Base-by-base conservation (phyloP, 768 basidiomycete genomes). In the Tricholoma matsutake region DNA sequence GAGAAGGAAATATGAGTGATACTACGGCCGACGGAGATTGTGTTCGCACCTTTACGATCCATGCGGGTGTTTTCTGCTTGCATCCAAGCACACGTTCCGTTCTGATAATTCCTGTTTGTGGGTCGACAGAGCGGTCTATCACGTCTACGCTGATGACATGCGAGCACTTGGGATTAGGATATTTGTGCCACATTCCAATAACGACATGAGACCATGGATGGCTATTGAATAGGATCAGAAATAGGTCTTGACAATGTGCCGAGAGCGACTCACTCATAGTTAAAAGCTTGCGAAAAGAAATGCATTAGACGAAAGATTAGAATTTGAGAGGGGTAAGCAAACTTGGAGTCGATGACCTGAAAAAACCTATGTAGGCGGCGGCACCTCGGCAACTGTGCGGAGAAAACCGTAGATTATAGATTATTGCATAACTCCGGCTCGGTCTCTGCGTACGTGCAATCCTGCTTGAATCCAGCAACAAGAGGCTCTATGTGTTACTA, bases 121-220 rank as follows among this genome's bases (percentile, higher is more conserved):
- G 84, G 76, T 96, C 88, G 11, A 96, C 81, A 11, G 87, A 83
- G 64, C 95, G 88, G 77, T 94, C 90, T 59, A 96, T 62, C 29
- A 94, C 93, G 73, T 94, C 92, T 70, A 94, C 83, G 64, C 89
- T 91, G 65, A 93, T 79, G 65, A 94, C 93, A 72, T 94, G 93
- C 22, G 89, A 84, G 75, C 92, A 94, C 69, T 91, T 91, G 57
- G 94, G 89, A 73, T 96, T 96, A 56, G 95, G 95, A 75, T 97
- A 97, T 81, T 97, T 97, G 65, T 89, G 88, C 90, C 93, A 95
- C 83, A 96, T 91, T 64, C 91, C 92, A 70, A 91, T 88, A 63
- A 94, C 86, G 66, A 96, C 93, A 78, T 94, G 92, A 62, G 87
- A 82, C 89, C 94, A 96, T 43, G 93, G 83, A 71, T 94, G 92